phyloP scores from a whole-genome alignment of 2,329 filamentous ascomycete genomes.

The Ophiocordyceps camponoti-saundersi region DNA sequence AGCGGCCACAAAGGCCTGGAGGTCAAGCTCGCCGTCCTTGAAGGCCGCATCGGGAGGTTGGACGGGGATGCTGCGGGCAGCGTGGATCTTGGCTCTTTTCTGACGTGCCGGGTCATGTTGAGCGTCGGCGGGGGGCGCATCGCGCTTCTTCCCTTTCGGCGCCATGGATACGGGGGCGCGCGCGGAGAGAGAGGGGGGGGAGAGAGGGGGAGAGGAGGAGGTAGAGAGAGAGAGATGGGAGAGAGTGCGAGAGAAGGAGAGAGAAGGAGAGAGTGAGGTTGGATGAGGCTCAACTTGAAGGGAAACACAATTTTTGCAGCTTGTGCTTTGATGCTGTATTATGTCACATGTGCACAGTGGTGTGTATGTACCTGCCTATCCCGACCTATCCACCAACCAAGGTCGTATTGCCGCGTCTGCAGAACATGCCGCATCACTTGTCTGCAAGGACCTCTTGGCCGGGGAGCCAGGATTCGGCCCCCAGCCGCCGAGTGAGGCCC shows the following conservation, averaged over 20 bases:
- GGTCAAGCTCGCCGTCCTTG: conserved; percentile 64
- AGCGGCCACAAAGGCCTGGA: conserved; percentile 68
- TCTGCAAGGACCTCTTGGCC: no score
- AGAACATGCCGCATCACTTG: no score
- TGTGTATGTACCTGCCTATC: no score
- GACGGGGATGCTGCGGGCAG: conserved; percentile 30
- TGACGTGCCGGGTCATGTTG: conserved; percentile 11
- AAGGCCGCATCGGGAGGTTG: conserved; percentile 33
- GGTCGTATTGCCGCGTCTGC: no score
- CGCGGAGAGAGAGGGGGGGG: no score
- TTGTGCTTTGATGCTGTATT: neutral
- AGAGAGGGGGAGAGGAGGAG: neutral
- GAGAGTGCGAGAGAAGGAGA: no score
- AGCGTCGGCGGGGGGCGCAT: conserved; percentile 6
- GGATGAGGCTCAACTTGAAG: neutral
- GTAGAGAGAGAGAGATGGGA: no score
- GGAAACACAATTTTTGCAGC: neutral
- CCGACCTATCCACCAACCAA: no score
- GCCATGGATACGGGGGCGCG: no score
- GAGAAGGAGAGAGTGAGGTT: neutral
- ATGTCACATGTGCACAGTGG: no score
- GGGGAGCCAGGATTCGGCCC: no score
- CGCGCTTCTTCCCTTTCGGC: neutral
- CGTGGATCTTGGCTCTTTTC: conserved; percentile 29
- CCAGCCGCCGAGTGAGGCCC: no score